phyloP scores from a whole-genome alignment of 2,329 filamentous ascomycete species.

The Emmonsiellopsis sp. region DNA sequence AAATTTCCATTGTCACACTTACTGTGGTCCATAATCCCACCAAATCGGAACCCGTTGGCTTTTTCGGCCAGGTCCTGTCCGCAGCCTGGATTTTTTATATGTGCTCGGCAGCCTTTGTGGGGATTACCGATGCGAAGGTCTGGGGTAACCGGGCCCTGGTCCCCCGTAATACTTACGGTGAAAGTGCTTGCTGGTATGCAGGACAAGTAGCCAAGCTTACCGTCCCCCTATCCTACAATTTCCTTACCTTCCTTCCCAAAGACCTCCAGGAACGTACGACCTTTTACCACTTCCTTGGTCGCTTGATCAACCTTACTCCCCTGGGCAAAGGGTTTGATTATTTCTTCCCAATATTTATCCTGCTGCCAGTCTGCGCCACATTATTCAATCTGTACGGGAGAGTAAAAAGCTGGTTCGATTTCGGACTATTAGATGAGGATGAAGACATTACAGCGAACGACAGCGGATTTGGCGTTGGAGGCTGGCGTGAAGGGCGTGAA shows the following conservation, averaged over 20 bases:
- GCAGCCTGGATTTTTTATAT: conserved; percentile 92
- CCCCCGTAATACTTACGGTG: conserved; percentile 79
- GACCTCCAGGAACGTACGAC: conserved; percentile 66
- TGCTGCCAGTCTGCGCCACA: conserved; percentile 76
- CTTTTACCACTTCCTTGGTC: conserved; percentile 81
- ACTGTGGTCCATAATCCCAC: conserved; percentile 57
- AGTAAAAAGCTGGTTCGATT: conserved; percentile 67
- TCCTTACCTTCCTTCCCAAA: conserved; percentile 75
- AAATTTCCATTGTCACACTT: conserved; percentile 58
- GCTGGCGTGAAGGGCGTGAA: conserved; percentile 85
- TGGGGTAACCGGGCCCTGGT: conserved; percentile 93
- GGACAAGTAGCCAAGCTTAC: conserved; percentile 87
- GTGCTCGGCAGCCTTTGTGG: conserved; percentile 79
- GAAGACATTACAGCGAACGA: conserved; percentile 50
- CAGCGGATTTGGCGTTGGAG: conserved; percentile 62
- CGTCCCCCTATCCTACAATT: conserved; percentile 91
- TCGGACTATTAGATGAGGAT: conserved; percentile 63
- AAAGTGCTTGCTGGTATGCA: conserved; percentile 93
- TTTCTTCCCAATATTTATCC: conserved; percentile 78
- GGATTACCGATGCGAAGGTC: conserved; percentile 88
- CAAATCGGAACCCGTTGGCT: conserved; percentile 66
- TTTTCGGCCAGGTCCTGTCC: conserved; percentile 76
- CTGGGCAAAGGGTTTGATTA: conserved; percentile 77
- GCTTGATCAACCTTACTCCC: conserved; percentile 71
- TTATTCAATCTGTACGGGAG: conserved; percentile 84